Evolutionary conservation across 1,284 basidiomycete genomes (phyloP), one percentile per base, ranked within the genome.

Genomic region (Malassezia brasiliensis): DNA sequence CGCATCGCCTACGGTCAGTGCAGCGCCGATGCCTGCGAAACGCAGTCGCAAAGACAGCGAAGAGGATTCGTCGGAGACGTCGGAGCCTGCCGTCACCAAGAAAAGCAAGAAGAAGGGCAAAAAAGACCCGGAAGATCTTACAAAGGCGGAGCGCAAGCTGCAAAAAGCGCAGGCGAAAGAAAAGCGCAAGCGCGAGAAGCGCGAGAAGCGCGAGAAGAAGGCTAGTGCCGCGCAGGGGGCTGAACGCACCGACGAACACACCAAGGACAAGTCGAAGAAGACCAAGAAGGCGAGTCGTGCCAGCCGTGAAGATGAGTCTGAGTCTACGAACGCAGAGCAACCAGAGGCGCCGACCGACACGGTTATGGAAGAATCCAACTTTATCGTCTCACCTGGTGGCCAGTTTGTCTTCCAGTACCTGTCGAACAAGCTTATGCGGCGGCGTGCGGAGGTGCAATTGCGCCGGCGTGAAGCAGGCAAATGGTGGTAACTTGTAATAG

Each of bases 381-480:
- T 66, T 39, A 61, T 68, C 39, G 60, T 56, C 34, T 62, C 61
- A 34, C 47, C 66, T 17, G 58, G 59, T 31, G 58, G 59, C 5
- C 52, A 66, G 11, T 62, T 49, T 34, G 66, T 68, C 8, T 65
- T 66, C 38, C 66, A 71, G 46, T 73, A 73, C 52, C 59, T 73
- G 39, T 62, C 63, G 7, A 62, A 64, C 19, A 58, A 62, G 15
- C 61, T 73, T 14, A 66, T 73, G 53, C 61, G 62, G 30, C 50
- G 64, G 19, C 66, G 64, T 48, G 70, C 69, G 8, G 64, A 65
- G 40, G 59, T 73, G 28, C 59, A 49, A 6, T 12, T 32, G 37
- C 46, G 57, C 39, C 61, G 62, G 44, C 65, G 68, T 50, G 66
- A 63, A 9, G 59, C 65, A 17, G 67, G 63, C 10, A 53, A 66